Evolutionary conservation across 306 rosid genomes (phyloP).

Genomic region (Cucurbita moschata): DNA sequence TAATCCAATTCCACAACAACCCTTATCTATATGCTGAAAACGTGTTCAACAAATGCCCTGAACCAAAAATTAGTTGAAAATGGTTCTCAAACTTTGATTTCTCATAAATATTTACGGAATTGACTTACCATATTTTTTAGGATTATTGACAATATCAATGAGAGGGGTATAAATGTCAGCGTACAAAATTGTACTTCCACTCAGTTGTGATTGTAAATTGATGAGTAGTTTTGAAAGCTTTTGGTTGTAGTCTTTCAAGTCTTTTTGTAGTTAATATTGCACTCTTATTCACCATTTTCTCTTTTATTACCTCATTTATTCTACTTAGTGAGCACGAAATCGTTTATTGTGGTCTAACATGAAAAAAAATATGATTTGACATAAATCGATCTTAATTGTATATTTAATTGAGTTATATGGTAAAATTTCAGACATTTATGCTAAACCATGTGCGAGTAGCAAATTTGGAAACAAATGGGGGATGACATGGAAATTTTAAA

Average conservation of each 20-base stretch:
- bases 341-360: no score
- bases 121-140: constrained; percentile 33
- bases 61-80: not conserved
- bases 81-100: not conserved
- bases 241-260: constrained; percentile 27
- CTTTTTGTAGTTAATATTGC: no score
- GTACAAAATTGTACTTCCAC: constrained; percentile 30
- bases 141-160: constrained; percentile 31
- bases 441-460: no score
- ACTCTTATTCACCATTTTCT: no score
- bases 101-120: not conserved
- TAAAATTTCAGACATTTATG: no score
- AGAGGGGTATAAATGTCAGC: constrained; percentile 21
- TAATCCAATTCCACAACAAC: not conserved
- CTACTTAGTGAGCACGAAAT: no score
- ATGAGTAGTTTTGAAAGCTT: constrained; percentile 16
- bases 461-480: no score
- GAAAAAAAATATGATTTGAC: no score
- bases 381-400: no score
- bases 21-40: not conserved
- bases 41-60: not conserved
- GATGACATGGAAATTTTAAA: no score
- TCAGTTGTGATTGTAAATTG: constrained; percentile 20
- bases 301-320: no score
- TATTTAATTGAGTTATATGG: no score